phyloP scores from a whole-genome alignment of 208 protist species.

The Leishmania tropica region DNA sequence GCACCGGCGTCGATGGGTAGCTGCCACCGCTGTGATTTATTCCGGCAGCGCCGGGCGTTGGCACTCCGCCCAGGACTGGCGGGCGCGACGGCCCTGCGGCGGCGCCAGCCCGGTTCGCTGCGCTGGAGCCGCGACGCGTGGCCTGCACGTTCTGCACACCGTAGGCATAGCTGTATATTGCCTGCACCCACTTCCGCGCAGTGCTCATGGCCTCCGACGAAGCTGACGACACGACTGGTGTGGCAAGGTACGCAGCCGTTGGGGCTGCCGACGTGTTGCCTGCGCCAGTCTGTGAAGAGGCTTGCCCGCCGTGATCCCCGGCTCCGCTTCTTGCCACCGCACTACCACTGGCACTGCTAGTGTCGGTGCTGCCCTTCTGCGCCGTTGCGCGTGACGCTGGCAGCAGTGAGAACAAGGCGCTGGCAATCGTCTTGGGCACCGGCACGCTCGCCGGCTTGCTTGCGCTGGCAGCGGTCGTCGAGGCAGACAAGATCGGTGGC shows the following conservation, averaged over 20 bases:
- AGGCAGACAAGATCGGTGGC: neutral
- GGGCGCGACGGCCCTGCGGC: neutral
- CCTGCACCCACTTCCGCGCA: slow-evolving; percentile 46
- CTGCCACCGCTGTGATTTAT: neutral
- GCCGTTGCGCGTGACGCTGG: slow-evolving; percentile 13
- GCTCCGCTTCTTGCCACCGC: neutral
- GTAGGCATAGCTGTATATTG: slow-evolving; percentile 66
- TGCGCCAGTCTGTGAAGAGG: neutral
- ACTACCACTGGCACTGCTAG: neutral
- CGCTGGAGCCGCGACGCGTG: neutral
- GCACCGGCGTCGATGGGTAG: slow-evolving; percentile 9
- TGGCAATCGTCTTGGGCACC: slow-evolving; percentile 23
- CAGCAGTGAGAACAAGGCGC: slow-evolving; percentile 31
- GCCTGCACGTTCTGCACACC: slow-evolving; percentile 15
- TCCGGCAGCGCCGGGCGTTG: neutral
- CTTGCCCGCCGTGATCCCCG: neutral
- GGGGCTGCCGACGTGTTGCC: neutral
- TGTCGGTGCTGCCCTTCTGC: slow-evolving; percentile 1
- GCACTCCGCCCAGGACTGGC: neutral
- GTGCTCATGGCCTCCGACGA: slow-evolving; percentile 41
- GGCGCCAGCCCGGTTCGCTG: neutral
- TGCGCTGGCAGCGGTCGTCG: neutral
- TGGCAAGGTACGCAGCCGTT: slow-evolving; percentile 38
- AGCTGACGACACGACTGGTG: slow-evolving; percentile 36
- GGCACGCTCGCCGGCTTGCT: slow-evolving; percentile 13